A percentile compares a stretch with the other conserved stretches of the same genome.
These are phyloP conservation scores for Phaeosphaeria sp. DNA, from an alignment of 2,329 filamentous ascomycete genomes.

Conservation along the genomic window DNA sequence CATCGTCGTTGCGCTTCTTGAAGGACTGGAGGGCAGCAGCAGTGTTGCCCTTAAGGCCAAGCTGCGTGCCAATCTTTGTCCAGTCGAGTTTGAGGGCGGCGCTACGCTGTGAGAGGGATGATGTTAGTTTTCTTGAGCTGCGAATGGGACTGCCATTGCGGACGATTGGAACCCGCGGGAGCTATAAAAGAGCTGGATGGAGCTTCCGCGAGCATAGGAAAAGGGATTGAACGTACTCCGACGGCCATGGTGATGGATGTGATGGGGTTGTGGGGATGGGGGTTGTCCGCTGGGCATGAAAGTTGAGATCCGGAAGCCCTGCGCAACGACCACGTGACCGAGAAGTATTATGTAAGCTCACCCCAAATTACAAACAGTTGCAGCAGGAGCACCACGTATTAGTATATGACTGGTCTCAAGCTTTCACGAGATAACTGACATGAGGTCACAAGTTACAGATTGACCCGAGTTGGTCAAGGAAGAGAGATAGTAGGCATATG, in stretches of 20 bases:
- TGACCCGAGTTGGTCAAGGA: neutral
- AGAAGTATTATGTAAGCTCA: neutral
- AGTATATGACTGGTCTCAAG: no score
- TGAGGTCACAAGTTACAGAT: no score
- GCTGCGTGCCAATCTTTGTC: constrained; percentile 90
- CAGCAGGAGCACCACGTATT: neutral
- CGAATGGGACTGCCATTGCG: constrained; percentile 36
- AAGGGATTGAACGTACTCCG: constrained; percentile 48
- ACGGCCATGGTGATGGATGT: constrained; percentile 53
- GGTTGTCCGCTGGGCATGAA: neutral
- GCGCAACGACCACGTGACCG: constrained; percentile 1
- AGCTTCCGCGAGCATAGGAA: constrained; percentile 26
- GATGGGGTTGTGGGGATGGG: constrained; percentile 43
- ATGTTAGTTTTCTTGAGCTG: constrained; percentile 40
- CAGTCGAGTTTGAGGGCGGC: constrained; percentile 99
- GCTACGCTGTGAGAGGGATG: constrained; percentile 73
- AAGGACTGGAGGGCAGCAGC: constrained; percentile 90
- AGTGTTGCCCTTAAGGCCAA: constrained; percentile 95
- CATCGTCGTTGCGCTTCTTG: constrained; percentile 99
- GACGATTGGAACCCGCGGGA: constrained; percentile 28
- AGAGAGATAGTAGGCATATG: neutral
- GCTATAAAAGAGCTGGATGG: constrained; percentile 36
- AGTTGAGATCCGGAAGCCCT: constrained; percentile 11
- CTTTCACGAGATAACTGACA: no score
- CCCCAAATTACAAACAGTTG: neutral